Evolutionary conservation across 2,329 filamentous ascomycete genomes (phyloP), one percentile per base, ranked within the genome.

Genomic region (Ophiosphaerella herpotricha): DNA sequence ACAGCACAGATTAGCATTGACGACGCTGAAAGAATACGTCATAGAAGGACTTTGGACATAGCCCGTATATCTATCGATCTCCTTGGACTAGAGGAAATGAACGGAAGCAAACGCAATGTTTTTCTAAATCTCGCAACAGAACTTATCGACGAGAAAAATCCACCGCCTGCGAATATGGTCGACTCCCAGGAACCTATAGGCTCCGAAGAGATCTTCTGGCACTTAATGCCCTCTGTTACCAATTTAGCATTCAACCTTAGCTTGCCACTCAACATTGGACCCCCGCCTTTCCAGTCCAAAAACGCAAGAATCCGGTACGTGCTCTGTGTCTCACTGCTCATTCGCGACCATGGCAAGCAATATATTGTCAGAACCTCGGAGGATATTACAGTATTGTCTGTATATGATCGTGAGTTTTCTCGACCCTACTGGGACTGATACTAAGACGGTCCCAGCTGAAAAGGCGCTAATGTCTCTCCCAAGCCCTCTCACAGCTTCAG

Each of bases 51-150:
- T 33, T 58, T 83, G 23, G 76, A 76, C 34, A 74, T 83, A 41
- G 76, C 75, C 11, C 74, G 76, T 32, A 74, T 82, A 51, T 78
- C 78, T 2, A 71, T 82, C 21, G 80, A 82, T 55, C 66, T 83
- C 18, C 64, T 83, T 46, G 80, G 81, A 1, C 70, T 80, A 16
- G 80, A 82, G 66, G 80, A 83, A 58, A 73, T 79, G 51, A 72
- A 66, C 46, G 74, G 74, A 16, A 73, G 72, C 39, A 75, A 75
- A 54, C 72, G 75, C 57, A 74, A 74, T 34, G 75, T 80, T 12
- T 83, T 83, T 56, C 67, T 82, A 32, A 77, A 79, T 32, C 68
- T 83, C 11, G 78, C 77, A 4, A 80, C 75, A 12, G 80, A 82
- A 51, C 57, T 83, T 12, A 73, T 83, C 36, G 79, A 82, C 57